Conservation (phyloP, 257 asterid genomes). For the Solanum lycopersicoides region DNA sequence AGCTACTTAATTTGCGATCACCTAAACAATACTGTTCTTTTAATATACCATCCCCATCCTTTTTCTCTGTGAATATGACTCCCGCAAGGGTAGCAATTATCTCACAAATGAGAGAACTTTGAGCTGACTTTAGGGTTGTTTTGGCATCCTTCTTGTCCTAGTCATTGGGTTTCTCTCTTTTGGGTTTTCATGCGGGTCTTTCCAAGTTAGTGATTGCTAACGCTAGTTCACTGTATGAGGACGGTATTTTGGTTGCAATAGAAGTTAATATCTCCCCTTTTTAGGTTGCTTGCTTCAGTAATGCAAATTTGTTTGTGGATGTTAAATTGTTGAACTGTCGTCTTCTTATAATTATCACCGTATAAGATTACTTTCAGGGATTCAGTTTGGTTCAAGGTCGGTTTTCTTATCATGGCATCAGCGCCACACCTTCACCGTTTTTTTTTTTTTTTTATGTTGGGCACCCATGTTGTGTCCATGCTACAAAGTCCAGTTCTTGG, state of each 20-base stretch:
- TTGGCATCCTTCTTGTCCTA: neutral
- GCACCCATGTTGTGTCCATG: neutral
- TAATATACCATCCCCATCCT: neutral
- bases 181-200: neutral
- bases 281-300: neutral
- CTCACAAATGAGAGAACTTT: neutral
- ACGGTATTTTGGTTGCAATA: neutral
- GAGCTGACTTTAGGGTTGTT: neutral
- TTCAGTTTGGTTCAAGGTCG: neutral
- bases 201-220: neutral
- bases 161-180: neutral
- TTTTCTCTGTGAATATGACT: neutral
- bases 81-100: neutral
- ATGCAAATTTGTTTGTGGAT: neutral
- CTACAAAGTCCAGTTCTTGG: neutral
- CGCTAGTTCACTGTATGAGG: neutral
- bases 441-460: neutral
- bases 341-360: neutral
- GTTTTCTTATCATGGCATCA: neutral
- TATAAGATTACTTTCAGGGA: neutral
- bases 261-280: neutral
- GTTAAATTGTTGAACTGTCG: neutral
- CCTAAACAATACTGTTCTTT: neutral
- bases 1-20: neutral
- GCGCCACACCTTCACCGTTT: neutral